Evolutionary conservation across 768 basidiomycete species (phyloP).

Genomic region (Crassisporium funariophilum): DNA sequence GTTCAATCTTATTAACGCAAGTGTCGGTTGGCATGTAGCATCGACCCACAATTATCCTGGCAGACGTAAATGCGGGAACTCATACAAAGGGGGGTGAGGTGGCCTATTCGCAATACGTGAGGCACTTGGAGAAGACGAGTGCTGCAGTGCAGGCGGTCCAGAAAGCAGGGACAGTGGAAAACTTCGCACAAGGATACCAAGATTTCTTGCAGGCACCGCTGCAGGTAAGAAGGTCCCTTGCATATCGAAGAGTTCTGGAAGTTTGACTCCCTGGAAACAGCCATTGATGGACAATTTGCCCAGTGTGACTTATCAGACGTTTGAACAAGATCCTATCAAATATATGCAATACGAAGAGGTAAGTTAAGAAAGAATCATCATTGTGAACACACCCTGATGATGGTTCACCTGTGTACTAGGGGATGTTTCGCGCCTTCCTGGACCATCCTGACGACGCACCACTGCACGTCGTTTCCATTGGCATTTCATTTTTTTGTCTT

Average conservation of each 20-base stretch:
- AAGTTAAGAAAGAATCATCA: conserved; percentile 14
- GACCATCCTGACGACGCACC: conserved; percentile 64
- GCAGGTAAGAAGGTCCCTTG: no score
- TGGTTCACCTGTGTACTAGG: conserved; percentile 43
- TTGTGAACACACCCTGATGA: conserved; percentile 6
- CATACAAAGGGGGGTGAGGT: conserved; percentile 82
- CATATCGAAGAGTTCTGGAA: no score
- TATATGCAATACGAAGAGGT: conserved; percentile 95
- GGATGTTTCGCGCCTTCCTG: conserved; percentile 75
- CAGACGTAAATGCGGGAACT: conserved; percentile 60
- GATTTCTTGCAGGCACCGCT: conserved; percentile 95
- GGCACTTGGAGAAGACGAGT: conserved; percentile 81
- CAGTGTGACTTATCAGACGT: conserved; percentile 95
- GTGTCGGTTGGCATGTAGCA: no score
- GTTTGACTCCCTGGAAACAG: no score
- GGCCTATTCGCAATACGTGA: conserved; percentile 89
- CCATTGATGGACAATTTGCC: conserved; percentile 98
- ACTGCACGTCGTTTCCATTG: conserved; percentile 47
- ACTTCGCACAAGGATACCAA: conserved; percentile 91
- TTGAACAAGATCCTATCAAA: conserved; percentile 97
- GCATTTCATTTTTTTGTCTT: neutral
- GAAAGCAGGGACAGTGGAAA: conserved; percentile 76
- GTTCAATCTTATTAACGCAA: neutral
- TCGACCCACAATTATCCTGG: conserved; percentile 81
- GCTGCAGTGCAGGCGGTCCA: conserved; percentile 62